A percentile compares a stretch with the other conserved stretches of the same genome.
Evolutionary conservation across 208 protist genomes (phyloP).

Genomic region (Leishmania aethiopica): DNA sequence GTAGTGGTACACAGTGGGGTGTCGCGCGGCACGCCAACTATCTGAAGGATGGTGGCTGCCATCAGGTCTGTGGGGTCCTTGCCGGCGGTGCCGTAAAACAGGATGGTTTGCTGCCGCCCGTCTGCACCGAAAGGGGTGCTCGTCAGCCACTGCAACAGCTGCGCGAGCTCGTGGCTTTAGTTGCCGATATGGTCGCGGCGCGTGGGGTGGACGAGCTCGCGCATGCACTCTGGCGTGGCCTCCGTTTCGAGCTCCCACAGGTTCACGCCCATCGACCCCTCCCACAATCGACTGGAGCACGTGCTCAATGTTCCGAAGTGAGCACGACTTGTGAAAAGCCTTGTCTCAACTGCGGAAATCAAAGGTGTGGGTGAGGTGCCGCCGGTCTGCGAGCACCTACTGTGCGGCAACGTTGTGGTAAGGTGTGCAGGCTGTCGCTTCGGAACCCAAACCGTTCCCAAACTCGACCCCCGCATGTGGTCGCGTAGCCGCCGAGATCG

Average conservation of each 20-base stretch:
- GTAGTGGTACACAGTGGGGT: slow-evolving; percentile 51
- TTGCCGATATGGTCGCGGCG: slow-evolving; percentile 32
- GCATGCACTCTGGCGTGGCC: slow-evolving; percentile 7
- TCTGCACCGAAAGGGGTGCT: slow-evolving; percentile 12
- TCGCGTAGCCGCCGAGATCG: slow-evolving; percentile 50
- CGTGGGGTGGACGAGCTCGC: slow-evolving; percentile 15
- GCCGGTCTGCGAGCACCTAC: slow-evolving; percentile 10
- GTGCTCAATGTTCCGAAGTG: slow-evolving; percentile 26
- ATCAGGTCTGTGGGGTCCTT: slow-evolving; percentile 56
- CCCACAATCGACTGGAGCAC: slow-evolving; percentile 24
- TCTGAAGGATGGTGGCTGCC: slow-evolving; percentile 39
- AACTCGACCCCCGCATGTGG: slow-evolving; percentile 10
- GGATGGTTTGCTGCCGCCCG: slow-evolving; percentile 19
- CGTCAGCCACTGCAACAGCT: slow-evolving; percentile 30
- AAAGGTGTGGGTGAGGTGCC: slow-evolving; percentile 34
- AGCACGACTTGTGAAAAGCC: slow-evolving; percentile 28
- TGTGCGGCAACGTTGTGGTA: slow-evolving; percentile 9
- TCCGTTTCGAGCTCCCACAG: slow-evolving; percentile 10
- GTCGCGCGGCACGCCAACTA: slow-evolving; percentile 32
- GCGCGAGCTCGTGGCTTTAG: slow-evolving; percentile 18
- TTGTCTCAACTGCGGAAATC: slow-evolving; percentile 42
- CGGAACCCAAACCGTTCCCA: slow-evolving; percentile 32
- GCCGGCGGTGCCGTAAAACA: slow-evolving; percentile 65
- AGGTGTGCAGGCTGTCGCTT: slow-evolving; percentile 35
- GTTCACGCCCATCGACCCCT: slow-evolving; percentile 12